Evolutionary conservation across 1,284 basidiomycete species (phyloP), one percentile per base, ranked within the genome.

Genomic region (Naganishia sp.): DNA sequence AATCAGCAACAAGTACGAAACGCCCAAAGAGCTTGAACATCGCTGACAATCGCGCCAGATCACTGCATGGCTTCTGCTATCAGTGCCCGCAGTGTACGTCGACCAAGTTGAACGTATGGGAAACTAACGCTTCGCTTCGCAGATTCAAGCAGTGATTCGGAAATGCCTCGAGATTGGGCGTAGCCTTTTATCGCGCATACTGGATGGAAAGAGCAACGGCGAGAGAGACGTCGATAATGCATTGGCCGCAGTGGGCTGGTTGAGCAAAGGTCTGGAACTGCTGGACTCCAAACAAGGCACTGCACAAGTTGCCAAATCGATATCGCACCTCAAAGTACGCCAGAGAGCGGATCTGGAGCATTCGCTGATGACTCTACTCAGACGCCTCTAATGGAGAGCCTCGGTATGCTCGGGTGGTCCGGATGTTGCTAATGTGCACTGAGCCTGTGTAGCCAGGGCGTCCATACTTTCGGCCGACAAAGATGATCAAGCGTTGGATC

Each of bases 131-230:
- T 18, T 11, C 21, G 2, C 48, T 18, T 11, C 21, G 2, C 48
- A 61, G 59, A 28, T 43, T 21, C 59, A 61, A 43, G 25, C 23
- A 16, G 28, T 61, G 7, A 48, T 36, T 16, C 48, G 48, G 10
- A 61, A 61, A 42, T 61, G 59, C 16, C 48, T 31, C 25, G 59
- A 61, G 7, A 61, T 50, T 23, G 59, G 59, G 28, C 42, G n/a
- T 23, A 6, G 33, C 25, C 23, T 61, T 9, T 48, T 61, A 7
- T 50, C 36, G 4, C 59, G 48, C 13, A 61, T 52, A 21, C 10
- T 16, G 21, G 39, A 43, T 15, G 48, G 50, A 0, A 13, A 49
- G 16, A 25, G 21, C 15, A 52, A 43, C 18, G 5, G 13, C 7
- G 48, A 28, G 28, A 15, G 43, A 25, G 25, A 39, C 16, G 33